Base-by-base conservation (phyloP, 331 rosid species). In the Arachis monticola region DNA sequence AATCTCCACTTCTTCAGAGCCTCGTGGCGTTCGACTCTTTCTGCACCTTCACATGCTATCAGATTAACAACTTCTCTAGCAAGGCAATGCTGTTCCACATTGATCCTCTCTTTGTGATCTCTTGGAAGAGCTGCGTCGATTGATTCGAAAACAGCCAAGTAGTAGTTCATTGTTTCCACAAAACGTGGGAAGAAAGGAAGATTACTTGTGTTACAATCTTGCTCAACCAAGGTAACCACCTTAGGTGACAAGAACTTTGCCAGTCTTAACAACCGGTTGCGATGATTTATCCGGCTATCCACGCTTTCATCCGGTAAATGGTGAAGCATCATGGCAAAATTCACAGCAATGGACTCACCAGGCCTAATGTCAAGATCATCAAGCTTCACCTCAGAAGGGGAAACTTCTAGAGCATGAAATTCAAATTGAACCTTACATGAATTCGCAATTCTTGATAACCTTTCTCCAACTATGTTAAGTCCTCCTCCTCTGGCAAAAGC, bases 11-110 rank as follows among this genome's bases (percentile, higher is more conserved):
- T 91, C n/a, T 80, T 77, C 8, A 89, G 82, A 81, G 64, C 84
- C 79, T 93, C 97, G 3, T 87, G 89, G 0, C 96, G 96, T 81
- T 93, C 98, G 10, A 90, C 96, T 77, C 98, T 87, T 83, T 93
- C 97, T 1, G 77, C 66, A 14, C 95, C 98, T 77, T 91, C 97
- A 42, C 97, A 93, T 2, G 98, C 98, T 69, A 93, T 79, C 11
- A 93, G 74, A 75, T 93, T 93, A 4, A 93, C 97, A 60, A 93
- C 73, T 70, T 91, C 97, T 13, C 92, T 76, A 5, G 98, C 98
- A 83, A 93, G 81, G 72, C 98, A 93, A 67, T 91, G 96, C 66
- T 93, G 98, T 73, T 93, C 98, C 8, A 91, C 87, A 35, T 79
- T 89, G 68, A 93, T 93, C 65, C 96, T 88, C 79, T 93, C 92